Evolutionary conservation across 2,329 filamentous ascomycete species (phyloP), one percentile per base, ranked within the genome.

Genomic region (Canariomyces notabilis): DNA sequence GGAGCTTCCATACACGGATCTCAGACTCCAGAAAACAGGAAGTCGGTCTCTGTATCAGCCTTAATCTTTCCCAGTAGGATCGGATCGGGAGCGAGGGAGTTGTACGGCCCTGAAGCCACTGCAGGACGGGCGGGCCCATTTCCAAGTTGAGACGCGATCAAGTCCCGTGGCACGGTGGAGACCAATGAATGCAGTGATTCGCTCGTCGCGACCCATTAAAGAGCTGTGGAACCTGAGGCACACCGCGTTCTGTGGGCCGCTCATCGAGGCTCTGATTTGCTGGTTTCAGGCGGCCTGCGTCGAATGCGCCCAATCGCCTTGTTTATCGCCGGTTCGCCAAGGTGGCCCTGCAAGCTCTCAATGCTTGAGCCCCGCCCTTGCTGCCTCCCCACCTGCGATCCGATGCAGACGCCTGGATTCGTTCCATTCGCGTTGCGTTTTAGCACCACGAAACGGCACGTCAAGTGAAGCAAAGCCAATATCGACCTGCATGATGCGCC

Each of bases 361-460:
- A 46, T 41, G 44, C 44, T 33, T 33, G 16, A 21, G 31, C 48
- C 39, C 42, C 26, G 46, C 37, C 44, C 42, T 34, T 15, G 35
- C n/a, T 41, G 16, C 46, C 46, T 37, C 49, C 52, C 54, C 52
- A 40, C 50, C 47, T 42, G 33, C 29, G 45, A 51, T 46, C 35
- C 42, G 42, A 39, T 29, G 32, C 42, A n/a, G n/a, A n/a, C n/a
- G n/a, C 22, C 39, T 26, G 23, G 23, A 44, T 26, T 53, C 48
- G 56, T 54, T 55, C 51, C 32, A 32, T 15, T 54, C 55, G 53
- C 55, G 55, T 55, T 26, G 40, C 43, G 57, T 61, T 61, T 61
- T 58, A 60, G n/a, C n/a, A n/a, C 55, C 58, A 59, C 59, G 55
- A 53, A 54, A 52, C 45, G 46, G 50, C 56, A 58, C 56, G 51